phyloP scores from a whole-genome alignment of 257 asterid species.

The Solanum appendiculatum region DNA sequence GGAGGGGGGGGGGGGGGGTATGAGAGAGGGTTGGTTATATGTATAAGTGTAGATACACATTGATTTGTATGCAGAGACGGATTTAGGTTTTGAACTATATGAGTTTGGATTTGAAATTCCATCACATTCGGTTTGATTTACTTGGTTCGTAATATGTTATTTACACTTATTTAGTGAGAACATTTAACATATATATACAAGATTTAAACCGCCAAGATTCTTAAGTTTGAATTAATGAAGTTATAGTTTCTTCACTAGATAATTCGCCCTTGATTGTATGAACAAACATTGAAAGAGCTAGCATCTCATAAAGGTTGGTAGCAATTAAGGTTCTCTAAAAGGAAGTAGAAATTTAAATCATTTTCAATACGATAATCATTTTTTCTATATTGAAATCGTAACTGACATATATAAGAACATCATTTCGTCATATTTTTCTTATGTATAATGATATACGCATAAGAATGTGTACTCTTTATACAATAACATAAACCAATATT shows the following conservation, averaged over 20 bases:
- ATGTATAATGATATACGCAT: too few species aligned
- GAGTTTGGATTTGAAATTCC: neutral
- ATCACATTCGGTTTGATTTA: neutral
- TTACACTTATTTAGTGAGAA: neutral
- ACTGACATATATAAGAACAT: accelerated
- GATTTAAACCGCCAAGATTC: neutral
- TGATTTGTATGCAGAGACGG: neutral
- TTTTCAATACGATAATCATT: neutral
- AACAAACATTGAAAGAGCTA: neutral
- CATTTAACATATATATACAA: neutral
- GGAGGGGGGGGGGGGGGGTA: too few species aligned
- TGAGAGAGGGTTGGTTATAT: too few species aligned
- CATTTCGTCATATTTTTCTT: neutral
- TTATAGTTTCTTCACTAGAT: neutral
- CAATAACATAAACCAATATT: neutral
- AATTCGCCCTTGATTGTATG: neutral
- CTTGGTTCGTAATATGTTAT: neutral
- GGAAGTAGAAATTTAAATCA: neutral
- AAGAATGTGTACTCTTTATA: neutral
- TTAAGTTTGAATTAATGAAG: neutral
- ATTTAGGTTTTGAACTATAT: neutral
- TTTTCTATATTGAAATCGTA: neutral
- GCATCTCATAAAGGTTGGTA: neutral
- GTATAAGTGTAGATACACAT: neutral
- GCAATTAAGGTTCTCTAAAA: neutral